Percentiles rank a stretch among this genome's conserved stretches.
Conservation (phyloP, 805 yeast species). For the Ogataea haglerorum region DNA sequence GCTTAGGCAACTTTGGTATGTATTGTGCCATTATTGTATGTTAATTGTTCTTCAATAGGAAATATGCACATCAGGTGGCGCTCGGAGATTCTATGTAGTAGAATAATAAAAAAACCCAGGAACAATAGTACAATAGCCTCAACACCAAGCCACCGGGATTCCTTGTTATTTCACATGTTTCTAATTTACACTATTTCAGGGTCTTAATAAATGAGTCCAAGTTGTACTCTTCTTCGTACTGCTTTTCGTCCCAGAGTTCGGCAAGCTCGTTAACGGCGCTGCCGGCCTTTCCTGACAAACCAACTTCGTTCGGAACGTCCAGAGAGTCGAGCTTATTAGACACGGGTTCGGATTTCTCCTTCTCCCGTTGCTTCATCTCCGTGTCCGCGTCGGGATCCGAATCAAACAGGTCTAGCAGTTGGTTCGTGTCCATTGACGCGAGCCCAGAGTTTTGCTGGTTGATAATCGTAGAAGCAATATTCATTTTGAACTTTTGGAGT, state of each 20-base stretch:
- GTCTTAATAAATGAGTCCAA: constrained; percentile 89
- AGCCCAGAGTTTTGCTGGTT: constrained; percentile 97
- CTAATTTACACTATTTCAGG: constrained; percentile 31
- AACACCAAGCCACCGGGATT: not conserved
- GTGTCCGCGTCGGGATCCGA: constrained; percentile 47
- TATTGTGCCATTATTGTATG: constrained; percentile 2
- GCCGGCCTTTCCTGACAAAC: constrained; percentile 80
- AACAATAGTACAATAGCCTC: constrained; percentile 3
- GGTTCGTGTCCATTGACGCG: constrained; percentile 94
- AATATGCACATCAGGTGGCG: constrained; percentile 3
- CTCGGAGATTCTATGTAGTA: constrained; percentile 5
- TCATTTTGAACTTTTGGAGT: constrained; percentile 93
- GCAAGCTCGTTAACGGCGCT: constrained; percentile 85
- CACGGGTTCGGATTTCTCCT: constrained; percentile 21
- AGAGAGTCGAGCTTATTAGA: constrained; percentile 19
- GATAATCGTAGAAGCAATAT: constrained; percentile 92
- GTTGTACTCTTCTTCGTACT: constrained; percentile 95
- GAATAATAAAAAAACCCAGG: not conserved
- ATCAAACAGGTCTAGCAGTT: constrained; percentile 83
- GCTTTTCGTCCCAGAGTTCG: constrained; percentile 94
- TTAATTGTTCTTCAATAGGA: constrained; percentile 1
- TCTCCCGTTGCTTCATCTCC: constrained; percentile 18
- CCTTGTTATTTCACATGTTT: not conserved
- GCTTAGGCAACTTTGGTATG: constrained; percentile 1
- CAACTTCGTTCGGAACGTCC: constrained; percentile 56